Conservation (phyloP, 495 filamentous ascomycete species). For the Lophium mytilinum region DNA sequence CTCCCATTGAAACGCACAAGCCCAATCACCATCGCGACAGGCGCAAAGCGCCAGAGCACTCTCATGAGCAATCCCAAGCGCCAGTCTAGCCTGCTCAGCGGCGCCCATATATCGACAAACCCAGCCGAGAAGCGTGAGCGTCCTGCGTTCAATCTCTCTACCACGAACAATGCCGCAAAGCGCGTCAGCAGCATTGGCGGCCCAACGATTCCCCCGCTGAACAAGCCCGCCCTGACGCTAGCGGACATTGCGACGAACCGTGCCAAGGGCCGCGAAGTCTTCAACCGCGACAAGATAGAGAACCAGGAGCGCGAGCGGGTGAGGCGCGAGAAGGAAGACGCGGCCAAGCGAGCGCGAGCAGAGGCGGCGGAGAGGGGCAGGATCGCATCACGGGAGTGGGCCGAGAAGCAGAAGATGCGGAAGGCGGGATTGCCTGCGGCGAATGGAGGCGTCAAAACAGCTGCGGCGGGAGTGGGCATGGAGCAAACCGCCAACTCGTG, state of each 20-base stretch:
- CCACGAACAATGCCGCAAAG: neutral
- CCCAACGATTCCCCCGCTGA: conserved; percentile 7
- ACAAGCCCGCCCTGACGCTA: conserved; percentile 39
- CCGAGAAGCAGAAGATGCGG: conserved; percentile 53
- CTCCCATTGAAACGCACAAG: neutral
- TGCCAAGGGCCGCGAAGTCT: conserved; percentile 52
- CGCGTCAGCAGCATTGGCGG: neutral
- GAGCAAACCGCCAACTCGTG: neutral
- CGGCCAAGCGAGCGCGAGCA: conserved; percentile 24
- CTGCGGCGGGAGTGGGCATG: neutral
- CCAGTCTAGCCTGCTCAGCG: neutral
- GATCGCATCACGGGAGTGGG: conserved; percentile 58
- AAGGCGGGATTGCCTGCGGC: neutral
- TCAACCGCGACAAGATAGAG: conserved; percentile 48
- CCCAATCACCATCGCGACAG: neutral
- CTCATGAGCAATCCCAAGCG: neutral
- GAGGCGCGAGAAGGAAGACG: conserved; percentile 25
- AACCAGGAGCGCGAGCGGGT: conserved; percentile 37
- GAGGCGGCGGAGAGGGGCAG: conserved; percentile 58
- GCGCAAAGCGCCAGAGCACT: neutral
- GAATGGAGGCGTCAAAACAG: too few species aligned
- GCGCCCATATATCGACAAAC: neutral
- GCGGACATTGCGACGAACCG: conserved; percentile 45
- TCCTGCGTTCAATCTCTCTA: conserved; percentile 3
- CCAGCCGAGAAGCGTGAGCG: conserved; percentile 8